These are phyloP conservation scores for Grosmannia clavigera DNA, from an alignment of 2,329 filamentous ascomycete species.

Conservation along the genomic window DNA sequence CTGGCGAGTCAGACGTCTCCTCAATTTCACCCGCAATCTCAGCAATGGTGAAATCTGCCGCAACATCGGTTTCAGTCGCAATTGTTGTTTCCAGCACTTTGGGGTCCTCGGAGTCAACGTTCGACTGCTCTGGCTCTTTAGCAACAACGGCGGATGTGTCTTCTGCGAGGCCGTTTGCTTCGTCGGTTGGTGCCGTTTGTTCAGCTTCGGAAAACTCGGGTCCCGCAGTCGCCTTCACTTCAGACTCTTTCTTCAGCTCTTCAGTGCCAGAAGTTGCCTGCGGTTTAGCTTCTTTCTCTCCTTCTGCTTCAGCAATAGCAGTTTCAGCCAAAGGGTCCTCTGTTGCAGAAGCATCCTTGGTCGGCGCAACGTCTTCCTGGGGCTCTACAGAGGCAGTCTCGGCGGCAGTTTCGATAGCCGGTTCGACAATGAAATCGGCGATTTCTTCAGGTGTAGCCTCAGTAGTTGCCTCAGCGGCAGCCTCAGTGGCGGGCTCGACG, in stretches of 20 bases:
- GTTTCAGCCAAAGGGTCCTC: neutral
- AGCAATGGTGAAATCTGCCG: neutral
- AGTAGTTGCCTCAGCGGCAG: neutral
- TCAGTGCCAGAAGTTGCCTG: neutral
- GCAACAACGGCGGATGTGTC: neutral
- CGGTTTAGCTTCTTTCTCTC: neutral
- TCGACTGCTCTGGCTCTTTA: neutral
- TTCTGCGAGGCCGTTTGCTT: neutral
- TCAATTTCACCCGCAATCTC: neutral
- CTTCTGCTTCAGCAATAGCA: neutral
- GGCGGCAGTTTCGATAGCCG: neutral
- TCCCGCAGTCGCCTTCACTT: neutral
- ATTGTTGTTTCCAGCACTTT: neutral
- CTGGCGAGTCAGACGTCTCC: neutral
- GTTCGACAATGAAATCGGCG: neutral
- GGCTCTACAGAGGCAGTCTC: neutral
- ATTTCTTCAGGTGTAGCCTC: neutral
- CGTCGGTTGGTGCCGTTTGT: neutral
- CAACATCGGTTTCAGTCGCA: neutral
- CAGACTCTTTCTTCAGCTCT: neutral
- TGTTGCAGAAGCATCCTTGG: neutral
- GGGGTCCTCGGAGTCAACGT: neutral
- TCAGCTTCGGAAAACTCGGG: neutral
- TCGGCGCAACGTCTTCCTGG: neutral
- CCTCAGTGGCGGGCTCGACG: neutral